Percentiles rank a stretch among this genome's conserved stretches.
Evolutionary conservation across 1,284 basidiomycete genomes (phyloP).

Genomic region (Naganishia sp.): DNA sequence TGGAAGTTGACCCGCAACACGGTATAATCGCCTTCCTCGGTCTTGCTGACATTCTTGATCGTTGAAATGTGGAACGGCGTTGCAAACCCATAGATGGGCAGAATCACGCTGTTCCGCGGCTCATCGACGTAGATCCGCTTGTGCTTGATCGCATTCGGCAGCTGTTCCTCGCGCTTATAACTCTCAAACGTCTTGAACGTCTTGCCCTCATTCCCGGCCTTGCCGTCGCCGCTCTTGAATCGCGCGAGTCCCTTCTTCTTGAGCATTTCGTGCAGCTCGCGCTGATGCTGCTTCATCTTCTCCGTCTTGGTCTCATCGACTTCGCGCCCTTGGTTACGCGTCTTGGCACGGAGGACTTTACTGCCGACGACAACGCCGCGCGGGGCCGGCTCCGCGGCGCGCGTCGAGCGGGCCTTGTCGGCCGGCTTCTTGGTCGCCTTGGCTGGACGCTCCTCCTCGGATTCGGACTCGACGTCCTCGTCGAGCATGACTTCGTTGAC

Average conservation of each 20-base stretch:
- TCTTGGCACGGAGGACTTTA: conserved; percentile 81
- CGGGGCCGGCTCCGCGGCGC: conserved; percentile 22
- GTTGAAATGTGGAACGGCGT: conserved; percentile 99
- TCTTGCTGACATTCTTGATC: conserved; percentile 97
- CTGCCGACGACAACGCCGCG: conserved; percentile 68
- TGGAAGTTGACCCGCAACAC: conserved; percentile 98
- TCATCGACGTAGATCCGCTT: conserved; percentile 87
- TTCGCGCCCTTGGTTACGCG: conserved; percentile 66
- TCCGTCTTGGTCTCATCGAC: conserved; percentile 68
- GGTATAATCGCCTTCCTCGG: conserved; percentile 92
- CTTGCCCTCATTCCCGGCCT: conserved; percentile 68
- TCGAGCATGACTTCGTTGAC: conserved; percentile 88
- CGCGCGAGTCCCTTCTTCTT: conserved; percentile 81
- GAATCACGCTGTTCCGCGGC: conserved; percentile 81
- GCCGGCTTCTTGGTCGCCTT: conserved; percentile 59
- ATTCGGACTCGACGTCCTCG: conserved; percentile 58
- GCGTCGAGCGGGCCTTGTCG: conserved; percentile 57
- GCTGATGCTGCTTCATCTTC: conserved; percentile 82
- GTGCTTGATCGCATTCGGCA: conserved; percentile 77
- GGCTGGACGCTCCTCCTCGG: conserved; percentile 44
- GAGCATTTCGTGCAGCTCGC: conserved; percentile 74
- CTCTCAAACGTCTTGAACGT: conserved; percentile 94
- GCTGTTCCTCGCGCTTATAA: conserved; percentile 88
- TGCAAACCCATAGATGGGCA: conserved; percentile 92
- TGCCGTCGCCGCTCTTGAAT: conserved; percentile 68